Evolutionary conservation across 805 yeast species (phyloP), one percentile per base, ranked within the genome.

Genomic region (Kodamaea nitidulidarum): DNA sequence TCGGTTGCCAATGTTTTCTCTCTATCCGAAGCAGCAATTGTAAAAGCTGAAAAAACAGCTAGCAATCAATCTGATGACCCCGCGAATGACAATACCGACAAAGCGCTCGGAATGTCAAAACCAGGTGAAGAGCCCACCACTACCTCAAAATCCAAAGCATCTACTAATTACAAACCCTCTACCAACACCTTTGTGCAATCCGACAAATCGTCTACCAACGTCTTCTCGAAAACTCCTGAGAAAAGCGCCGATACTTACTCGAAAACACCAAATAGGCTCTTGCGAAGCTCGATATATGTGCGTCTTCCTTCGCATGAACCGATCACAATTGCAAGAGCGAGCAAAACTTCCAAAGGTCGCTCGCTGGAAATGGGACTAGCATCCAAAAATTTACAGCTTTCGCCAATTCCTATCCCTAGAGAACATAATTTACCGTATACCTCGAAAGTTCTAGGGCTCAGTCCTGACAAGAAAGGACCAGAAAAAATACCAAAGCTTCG

Each of bases 281-380:
- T 16, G 26, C 40, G 66, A 27, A 51, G 61, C 8, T 61, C 71
- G 1, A 54, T 58, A 4, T 67, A 60, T 41, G 67, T 63, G 1
- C 50, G 69, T 1, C 44, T 67, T 14, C 73, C 73, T 1, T 50
- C 66, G 6, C 47, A 68, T 32, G 70, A 64, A 29, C 73, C 73
- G 4, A 54, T 66, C 14, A 49, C 58, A 12, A 53, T 44, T 32
- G 42, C 12, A 21, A 38, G 9, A 40, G 22, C 46, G 3, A 39
- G 35, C 15, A 43, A 31, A 17, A 31, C 15, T 11, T 22, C 30
- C 9, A 36, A 36, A 20, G 26, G 21, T 7, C 22, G 49, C n/a
- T 43, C 54, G 8, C 53, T 51, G 55, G 39, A 54, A 28, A 46
- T 48, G 12, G 49, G 44, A 33, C 49, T 7, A 11, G 25, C 27